Base-by-base conservation (phyloP, 2,329 filamentous ascomycete genomes). In the Stagonosporopsis rhizophila region DNA sequence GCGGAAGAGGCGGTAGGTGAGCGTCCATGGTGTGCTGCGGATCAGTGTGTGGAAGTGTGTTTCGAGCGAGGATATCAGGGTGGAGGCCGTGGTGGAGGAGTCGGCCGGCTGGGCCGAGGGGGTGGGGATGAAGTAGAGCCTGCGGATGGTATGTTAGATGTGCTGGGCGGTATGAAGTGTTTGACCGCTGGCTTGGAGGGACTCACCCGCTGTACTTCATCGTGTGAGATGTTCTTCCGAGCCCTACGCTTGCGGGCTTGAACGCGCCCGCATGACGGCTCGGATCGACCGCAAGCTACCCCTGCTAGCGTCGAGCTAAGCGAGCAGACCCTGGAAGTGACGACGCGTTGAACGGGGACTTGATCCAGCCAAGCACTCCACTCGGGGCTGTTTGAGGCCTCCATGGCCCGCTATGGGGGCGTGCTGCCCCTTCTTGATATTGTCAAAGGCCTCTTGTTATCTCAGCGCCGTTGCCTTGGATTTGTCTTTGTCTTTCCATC, bases 41-140 rank as follows among this genome's bases (percentile, higher is more conserved):
- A 62, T 59, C 17, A 65, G 61, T 23, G 57, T 64, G 39, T 52
- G 61, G 46, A 67, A 70, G 60, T 56, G 66, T 30, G 61, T 52
- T 54, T 75, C 72, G 47, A 75, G 66, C 51, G 56, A 52, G 40
- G 67, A 62, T 14, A 69, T 62, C 14, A 75, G 60, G 22, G 62
- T 56, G 39, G 41, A 63, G 23, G 68, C 59, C 34, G 58, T 61
- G 44, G 44, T 51, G 52, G 67, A 58, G 20, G 72, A 64, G 17
- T 64, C 62, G 25, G 70, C 64, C 49, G 67, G 60, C 41, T 59
- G 62, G 5, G 60, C 62, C 9, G 61, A 59, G 11, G 61, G 67
- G 49, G 69, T 71, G 50, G 66, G 62, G 55, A 76, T 62, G 64
- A 71, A 70, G 61, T 71, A 76, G 27, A 76, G 58, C 42, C 73